Evolutionary conservation across 2,329 filamentous ascomycete genomes (phyloP), one percentile per base, ranked within the genome.

Genomic region (Nothophaeocryptopus gaeumannii): DNA sequence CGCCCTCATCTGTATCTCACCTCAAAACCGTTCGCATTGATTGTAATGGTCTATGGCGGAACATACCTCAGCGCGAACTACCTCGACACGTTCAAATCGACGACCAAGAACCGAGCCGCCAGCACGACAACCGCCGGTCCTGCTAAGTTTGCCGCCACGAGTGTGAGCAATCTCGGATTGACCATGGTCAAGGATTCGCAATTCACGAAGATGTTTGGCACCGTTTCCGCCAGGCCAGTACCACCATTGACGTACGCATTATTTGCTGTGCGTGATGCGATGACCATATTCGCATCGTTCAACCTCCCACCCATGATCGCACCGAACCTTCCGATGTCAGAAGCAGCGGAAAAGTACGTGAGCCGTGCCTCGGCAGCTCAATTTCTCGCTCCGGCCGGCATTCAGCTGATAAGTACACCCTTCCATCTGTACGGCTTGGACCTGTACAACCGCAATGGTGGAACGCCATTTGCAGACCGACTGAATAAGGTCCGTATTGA

Each of bases 231-330:
- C 26, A 60, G 73, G 40, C 58, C 74, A 54, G 39, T 48, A 1
- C 84, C 88, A 0, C 71, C 82, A 31, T 75, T 85, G 1, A 88
- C 85, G 7, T 93, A 90, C 70, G 74, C 78, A 0, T 81, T 96
- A 49, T 96, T 96, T 75, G 84, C 88, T 2, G 66, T 85, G 47
- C 83, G 91, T 61, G 91, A 96, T 72, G 89, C 85, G 70, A 73
- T 95, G 54, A 96, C 91, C 44, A 90, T 96, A 62, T 95, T 95
- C 69, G 89, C 89, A 4, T 88, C 83, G 10, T 97, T 96, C 78
- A 96, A 96, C 67, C 74, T 96, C 2, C 92, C 92, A 0, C 81
- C 88, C 0, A 65, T 93, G 2, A 76, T 96, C 8, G 88, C 88
- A 0, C 89, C 89, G 0, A 70, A 74, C 5, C 73, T 96, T 15